Conservation (phyloP, 2,329 filamentous ascomycete genomes). For the Mariannaea sp. region DNA sequence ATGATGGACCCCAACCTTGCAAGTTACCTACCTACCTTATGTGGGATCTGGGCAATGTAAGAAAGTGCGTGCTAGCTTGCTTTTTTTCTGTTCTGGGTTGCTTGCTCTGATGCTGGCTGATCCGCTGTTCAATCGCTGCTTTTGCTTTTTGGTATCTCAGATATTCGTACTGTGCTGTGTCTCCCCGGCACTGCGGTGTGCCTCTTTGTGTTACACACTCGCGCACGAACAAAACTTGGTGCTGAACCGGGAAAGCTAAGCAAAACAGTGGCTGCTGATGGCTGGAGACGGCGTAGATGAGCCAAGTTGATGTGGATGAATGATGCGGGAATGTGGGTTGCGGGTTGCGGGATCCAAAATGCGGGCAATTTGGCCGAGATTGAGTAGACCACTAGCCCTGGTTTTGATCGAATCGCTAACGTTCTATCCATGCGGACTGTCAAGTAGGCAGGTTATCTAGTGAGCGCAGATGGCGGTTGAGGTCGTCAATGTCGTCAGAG, state of each 20-base stretch:
- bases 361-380: neutral
- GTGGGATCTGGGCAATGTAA: no score
- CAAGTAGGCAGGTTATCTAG: conserved; percentile 14
- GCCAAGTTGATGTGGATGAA: conserved; percentile 1
- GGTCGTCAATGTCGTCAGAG: neutral
- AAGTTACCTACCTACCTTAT: no score
- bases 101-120: conserved; percentile 1
- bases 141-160: conserved; percentile 3
- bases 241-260: conserved; percentile 6
- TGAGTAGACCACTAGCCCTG: neutral
- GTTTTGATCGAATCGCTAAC: conserved; percentile 3
- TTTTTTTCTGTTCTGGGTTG: conserved; percentile 3
- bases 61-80: conserved; percentile 12
- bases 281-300: neutral
- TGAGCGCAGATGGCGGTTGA: conserved; percentile 4
- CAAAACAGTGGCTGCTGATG: conserved; percentile 6
- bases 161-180: conserved; percentile 5
- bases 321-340: no score
- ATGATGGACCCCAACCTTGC: conserved; percentile 1
- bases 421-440: neutral
- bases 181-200: conserved; percentile 9
- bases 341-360: conserved; percentile 16
- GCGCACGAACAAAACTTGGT: conserved; percentile 10
- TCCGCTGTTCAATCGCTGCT: no score
- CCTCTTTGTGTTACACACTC: conserved; percentile 9